Percentiles rank a stretch among this genome's conserved stretches.
These are phyloP conservation scores for Fusarium sp. DNA, from an alignment of 2,329 filamentous ascomycete species.

Conservation along the genomic window DNA sequence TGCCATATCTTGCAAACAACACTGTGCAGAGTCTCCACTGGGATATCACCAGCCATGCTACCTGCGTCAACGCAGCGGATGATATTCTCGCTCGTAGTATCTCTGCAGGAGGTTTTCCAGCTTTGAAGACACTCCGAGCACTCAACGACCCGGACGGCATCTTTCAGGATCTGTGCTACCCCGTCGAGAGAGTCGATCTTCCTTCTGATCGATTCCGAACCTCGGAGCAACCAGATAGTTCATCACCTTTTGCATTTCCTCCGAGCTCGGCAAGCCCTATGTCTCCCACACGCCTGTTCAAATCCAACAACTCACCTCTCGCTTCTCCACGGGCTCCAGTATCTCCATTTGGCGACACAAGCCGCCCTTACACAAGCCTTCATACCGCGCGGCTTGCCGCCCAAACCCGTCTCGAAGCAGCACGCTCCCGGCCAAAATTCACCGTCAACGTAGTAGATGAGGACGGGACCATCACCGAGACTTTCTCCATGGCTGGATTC, in stretches of 20 bases:
- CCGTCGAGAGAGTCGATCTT: conserved; percentile 63
- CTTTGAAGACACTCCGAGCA: conserved; percentile 66
- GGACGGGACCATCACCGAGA: conserved; percentile 59
- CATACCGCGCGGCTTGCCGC: conserved; percentile 67
- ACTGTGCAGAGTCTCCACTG: conserved; percentile 67
- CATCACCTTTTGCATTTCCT: conserved; percentile 33
- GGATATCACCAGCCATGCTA: conserved; percentile 66
- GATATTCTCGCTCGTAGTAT: conserved; percentile 72
- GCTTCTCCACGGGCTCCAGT: conserved; percentile 29
- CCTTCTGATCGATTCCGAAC: conserved; percentile 58
- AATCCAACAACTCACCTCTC: conserved; percentile 49
- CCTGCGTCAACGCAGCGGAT: conserved; percentile 61
- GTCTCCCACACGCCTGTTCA: conserved; percentile 43
- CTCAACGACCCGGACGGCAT: conserved; percentile 75
- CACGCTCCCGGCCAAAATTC: conserved; percentile 63
- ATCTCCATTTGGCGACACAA: conserved; percentile 20
- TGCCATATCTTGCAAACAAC: conserved; percentile 68
- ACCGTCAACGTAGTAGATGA: conserved; percentile 67
- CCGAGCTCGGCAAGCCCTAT: conserved; percentile 35
- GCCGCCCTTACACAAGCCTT: conserved; percentile 55
- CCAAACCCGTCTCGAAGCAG: conserved; percentile 70
- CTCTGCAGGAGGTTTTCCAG: conserved; percentile 68
- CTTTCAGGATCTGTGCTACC: conserved; percentile 75
- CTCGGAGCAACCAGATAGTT: conserved; percentile 20
- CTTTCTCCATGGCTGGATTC: conserved; percentile 67